Evolutionary conservation across 345 rosid genomes (phyloP), one percentile per base, ranked within the genome.

Genomic region (Hibiscus syriacus): DNA sequence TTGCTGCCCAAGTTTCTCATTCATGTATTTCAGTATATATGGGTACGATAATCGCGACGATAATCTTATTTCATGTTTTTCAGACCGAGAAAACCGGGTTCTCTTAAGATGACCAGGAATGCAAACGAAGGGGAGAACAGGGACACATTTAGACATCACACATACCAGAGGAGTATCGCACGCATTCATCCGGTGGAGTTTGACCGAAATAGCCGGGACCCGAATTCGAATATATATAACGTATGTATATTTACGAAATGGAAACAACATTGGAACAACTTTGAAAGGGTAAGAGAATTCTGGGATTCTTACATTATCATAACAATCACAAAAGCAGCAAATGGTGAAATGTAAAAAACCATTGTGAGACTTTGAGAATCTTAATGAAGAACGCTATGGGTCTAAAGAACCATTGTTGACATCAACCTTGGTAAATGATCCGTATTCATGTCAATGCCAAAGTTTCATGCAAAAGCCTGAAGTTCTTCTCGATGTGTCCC

Each of bases 401-500:
- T 77, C 71, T 67, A 81, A 78, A 68, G 77, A 82, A 80, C 76
- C 69, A 76, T 20, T 64, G 74, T 69, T 38, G 12, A 14, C 62
- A 71, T 75, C 38, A 69, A 71, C 81, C 80, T 52, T 27, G 10
- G n/a, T n/a, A 39, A 39, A 6, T 7, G 17, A 17, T 22, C 66
- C 57, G 5, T 70, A 59, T 26, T 25, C 46, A 63, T 56, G 58
- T 64, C 38, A 25, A 63, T 94, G 99, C 95, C 93, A 88, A 45
- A 94, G 98, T 71, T 94, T 94, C 83, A 89, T 85, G 84, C 97
- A 92, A 80, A 88, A 69, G 27, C 99, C 91, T 77, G 60, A 95
- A 95, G 73, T 84, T 89, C 86, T 79, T 95, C 73, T 90, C 97
- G 1, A 95, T 85, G 75, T 95, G 96, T 30, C 99, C 98, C 70